Base-by-base conservation (phyloP, 2,329 filamentous ascomycete species). In the Purpureocillium takamizusanense region DNA sequence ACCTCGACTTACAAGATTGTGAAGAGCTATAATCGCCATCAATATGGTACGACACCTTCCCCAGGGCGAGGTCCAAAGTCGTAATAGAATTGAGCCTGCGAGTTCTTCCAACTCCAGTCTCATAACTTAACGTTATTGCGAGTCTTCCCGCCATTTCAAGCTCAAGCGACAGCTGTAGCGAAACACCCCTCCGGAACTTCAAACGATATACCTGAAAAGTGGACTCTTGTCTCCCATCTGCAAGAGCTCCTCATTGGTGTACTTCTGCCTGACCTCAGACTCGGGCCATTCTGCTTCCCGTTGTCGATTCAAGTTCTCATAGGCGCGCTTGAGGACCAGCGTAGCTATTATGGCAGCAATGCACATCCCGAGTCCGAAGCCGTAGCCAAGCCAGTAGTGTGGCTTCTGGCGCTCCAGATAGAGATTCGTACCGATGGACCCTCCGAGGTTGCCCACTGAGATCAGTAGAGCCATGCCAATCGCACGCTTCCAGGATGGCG, bases 391-490 rank as follows among this genome's bases (percentile, higher is more conserved):
- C 13, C 48, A 46, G 35, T 62, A 64, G n/a, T 44, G 46, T 1
- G 59, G 59, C 11, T 41, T 44, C 37, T 63, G 59, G 9, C 40
- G 40, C 10, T 59, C 59, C 9, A 61, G 48, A 42, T 58, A 65
- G 41, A 65, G 60, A 36, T 57, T 62, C 15, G 53, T 57, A 0
- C 63, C 64, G 7, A 67, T 50, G 13, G 66, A 55, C 5, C 63
- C 62, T n/a, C 63, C 63, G 1, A 55, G 53, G 32, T 66, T 66
- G 4, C 61, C 62, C 9, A 62, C 41, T 31, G 53, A 55, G 27
- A 60, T 61, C 44, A 57, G 60, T 23, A 63, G 52, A 0, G 58
- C 63, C 15, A 66, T 54, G 1, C 56, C 60, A 23, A 65, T 56
- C 1, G 57, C 57, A n/a, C 62, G 47, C 34, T 61, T 53, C 8